Percentiles rank a stretch among this genome's conserved stretches.
These are phyloP conservation scores for Aegilops umbellulata DNA, from an alignment of 176 grass and related monocot genomes.

Conservation along the genomic window DNA sequence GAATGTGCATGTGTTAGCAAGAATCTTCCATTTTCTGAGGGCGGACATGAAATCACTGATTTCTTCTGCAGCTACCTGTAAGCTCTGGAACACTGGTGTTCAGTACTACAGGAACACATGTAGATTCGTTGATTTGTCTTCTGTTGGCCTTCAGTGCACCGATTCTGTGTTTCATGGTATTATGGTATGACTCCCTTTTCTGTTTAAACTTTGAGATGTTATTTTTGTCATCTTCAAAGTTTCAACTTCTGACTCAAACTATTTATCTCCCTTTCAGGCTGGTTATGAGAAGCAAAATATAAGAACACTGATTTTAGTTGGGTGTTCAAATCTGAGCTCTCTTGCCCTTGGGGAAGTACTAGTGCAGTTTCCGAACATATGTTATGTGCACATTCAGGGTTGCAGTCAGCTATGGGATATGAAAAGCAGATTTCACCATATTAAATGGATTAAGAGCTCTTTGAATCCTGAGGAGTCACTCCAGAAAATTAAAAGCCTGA, in stretches of 20 bases:
- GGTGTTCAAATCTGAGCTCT: constrained; percentile 76
- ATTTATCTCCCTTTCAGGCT: constrained; percentile 61
- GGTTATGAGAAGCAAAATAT: constrained; percentile 80
- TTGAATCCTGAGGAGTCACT: constrained; percentile 49
- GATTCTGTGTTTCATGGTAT: constrained; percentile 59
- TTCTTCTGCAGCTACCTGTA: constrained; percentile 81
- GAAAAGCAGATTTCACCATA: constrained; percentile 67
- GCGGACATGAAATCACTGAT: constrained; percentile 80
- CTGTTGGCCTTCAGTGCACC: constrained; percentile 68
- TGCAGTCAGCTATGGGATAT: constrained; percentile 87
- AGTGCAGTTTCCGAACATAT: constrained; percentile 60
- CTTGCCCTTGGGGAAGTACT: constrained; percentile 63
- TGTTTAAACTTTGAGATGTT: constrained; percentile 31
- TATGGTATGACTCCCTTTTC: constrained; percentile 61
- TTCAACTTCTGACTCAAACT: constrained; percentile 23
- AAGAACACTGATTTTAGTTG: constrained; percentile 65
- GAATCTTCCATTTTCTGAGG: constrained; percentile 91
- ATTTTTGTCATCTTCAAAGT: constrained; percentile 29
- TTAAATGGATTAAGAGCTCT: constrained; percentile 73
- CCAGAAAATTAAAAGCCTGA: constrained; percentile 74
- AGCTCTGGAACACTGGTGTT: constrained; percentile 58
- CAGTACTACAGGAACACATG: constrained; percentile 73
- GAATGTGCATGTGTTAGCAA: constrained; percentile 58
- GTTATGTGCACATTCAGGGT: constrained; percentile 73
- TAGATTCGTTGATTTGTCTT: constrained; percentile 78